Evolutionary conservation across 495 filamentous ascomycete genomes (phyloP), one percentile per base, ranked within the genome.

Genomic region (Cladorrhinum samala): DNA sequence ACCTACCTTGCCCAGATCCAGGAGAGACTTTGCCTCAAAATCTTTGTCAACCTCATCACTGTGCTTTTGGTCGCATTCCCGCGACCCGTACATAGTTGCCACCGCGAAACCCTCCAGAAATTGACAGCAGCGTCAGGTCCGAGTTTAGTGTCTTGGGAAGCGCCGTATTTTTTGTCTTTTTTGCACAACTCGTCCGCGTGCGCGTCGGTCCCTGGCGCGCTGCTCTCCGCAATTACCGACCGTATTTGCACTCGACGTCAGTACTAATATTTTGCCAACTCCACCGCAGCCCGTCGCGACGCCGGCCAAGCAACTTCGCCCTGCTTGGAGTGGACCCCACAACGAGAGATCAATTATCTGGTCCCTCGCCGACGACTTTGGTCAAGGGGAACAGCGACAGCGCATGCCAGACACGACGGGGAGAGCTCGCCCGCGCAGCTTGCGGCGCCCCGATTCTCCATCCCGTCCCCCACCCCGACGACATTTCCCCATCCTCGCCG

Each of bases 381-480:
- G 39, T 37, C 37, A 57, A 47, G 37, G 14, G 24, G 43, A 46
- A 42, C 50, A 43, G 46, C 8, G 41, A 46, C 44, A 17, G 49
- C 54, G 54, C 51, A 57, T 58, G 53, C 49, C 9, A 54, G 27
- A 30, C 38, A 18, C 46, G 24, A 14, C 46, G 46, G 38, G 50
- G 42, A 17, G 50, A 51, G 2, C 49, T 19, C 44, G 50, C 45
- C 56, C 36, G 48, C 58, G 57, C 41, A 52, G 45, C 58, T 47
- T 17, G 45, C 53, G 52, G 45, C 53, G 49, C 49, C 55, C 55
- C 59, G 55, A 61, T 76, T 55, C 56, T 43, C 49, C 74, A 69
- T 73, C 72, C 60, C 50, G 67, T 68, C 52, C 59, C 65, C 57
- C 64, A 60, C 50, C 39, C 45, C 45, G 11, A 33, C 27, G 11